phyloP scores from a whole-genome alignment of 495 filamentous ascomycete genomes.

The Lasiosphaeria ovina region DNA sequence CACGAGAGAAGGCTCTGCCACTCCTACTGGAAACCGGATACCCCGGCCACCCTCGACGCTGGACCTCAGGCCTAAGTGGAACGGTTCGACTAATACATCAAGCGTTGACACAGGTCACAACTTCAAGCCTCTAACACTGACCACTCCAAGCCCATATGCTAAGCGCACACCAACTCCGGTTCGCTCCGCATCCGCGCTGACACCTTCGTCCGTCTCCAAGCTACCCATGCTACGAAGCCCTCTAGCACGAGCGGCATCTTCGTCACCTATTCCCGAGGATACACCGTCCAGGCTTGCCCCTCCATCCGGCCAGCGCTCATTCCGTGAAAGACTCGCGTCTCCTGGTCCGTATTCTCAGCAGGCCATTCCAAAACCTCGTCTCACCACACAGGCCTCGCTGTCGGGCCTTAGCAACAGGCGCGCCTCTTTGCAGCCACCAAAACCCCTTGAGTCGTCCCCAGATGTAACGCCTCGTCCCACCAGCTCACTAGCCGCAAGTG shows the following conservation, averaged over 20 bases:
- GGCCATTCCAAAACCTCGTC: constrained; percentile 34
- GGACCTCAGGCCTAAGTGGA: constrained; percentile 76
- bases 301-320: constrained; percentile 41
- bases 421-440: constrained; percentile 46
- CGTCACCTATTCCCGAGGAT: constrained; percentile 41
- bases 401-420: constrained; percentile 40
- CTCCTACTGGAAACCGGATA: constrained; percentile 54
- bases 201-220: constrained; percentile 41
- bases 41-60: constrained; percentile 47
- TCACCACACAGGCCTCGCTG: constrained; percentile 28
- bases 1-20: constrained; percentile 49
- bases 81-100: constrained; percentile 65
- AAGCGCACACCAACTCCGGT: constrained; percentile 40
- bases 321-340: constrained; percentile 49
- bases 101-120: constrained; percentile 67
- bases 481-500: constrained; percentile 43
- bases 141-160: constrained; percentile 62
- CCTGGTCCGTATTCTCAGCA: constrained; percentile 36
- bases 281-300: constrained; percentile 34
- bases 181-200: constrained; percentile 39
- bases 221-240: constrained; percentile 48
- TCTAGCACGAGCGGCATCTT: constrained; percentile 39
- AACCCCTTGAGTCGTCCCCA: constrained; percentile 22
- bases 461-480: constrained; percentile 39
- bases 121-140: constrained; percentile 62